These are phyloP conservation scores for Gonapodya sp. DNA, from an alignment of 192 early-diverging fungal genomes.

Conservation along the genomic window DNA sequence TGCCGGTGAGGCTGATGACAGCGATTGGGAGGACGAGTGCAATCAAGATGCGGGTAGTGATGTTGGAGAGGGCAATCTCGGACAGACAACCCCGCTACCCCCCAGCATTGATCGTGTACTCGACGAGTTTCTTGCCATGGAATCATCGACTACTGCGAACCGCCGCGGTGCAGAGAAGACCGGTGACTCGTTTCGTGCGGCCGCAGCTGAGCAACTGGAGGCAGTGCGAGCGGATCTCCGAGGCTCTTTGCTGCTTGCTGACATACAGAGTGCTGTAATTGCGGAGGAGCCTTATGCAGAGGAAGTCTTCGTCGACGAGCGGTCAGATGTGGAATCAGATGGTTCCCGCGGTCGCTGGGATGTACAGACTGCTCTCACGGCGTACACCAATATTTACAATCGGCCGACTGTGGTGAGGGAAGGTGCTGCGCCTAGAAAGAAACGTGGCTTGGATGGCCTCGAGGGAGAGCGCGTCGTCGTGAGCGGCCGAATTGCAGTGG, in stretches of 20 bases:
- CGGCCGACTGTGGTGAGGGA: conserved; percentile 3
- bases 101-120: neutral
- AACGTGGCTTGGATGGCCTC: neutral
- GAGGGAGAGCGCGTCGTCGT: neutral
- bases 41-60: conserved; percentile 21
- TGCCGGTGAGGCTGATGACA: conserved; percentile 13
- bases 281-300: neutral
- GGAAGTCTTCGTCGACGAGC: neutral
- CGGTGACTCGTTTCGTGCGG: neutral
- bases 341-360: neutral
- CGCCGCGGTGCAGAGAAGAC: neutral
- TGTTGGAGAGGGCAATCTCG: conserved; percentile 23
- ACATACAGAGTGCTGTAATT: neutral
- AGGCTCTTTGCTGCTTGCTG: neutral
- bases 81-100: conserved; percentile 8
- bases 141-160: no score
- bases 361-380: conserved; percentile 1
- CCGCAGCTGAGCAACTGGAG: neutral
- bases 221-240: neutral
- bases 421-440: neutral
- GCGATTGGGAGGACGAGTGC: conserved; percentile 21
- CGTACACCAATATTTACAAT: conserved; percentile 6
- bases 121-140: neutral
- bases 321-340: conserved; percentile 5
- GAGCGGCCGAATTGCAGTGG: neutral